Percentiles rank a stretch among this genome's conserved stretches.
Evolutionary conservation across 2,329 filamentous ascomycete genomes (phyloP).

Genomic region (Cladosporium sp.): DNA sequence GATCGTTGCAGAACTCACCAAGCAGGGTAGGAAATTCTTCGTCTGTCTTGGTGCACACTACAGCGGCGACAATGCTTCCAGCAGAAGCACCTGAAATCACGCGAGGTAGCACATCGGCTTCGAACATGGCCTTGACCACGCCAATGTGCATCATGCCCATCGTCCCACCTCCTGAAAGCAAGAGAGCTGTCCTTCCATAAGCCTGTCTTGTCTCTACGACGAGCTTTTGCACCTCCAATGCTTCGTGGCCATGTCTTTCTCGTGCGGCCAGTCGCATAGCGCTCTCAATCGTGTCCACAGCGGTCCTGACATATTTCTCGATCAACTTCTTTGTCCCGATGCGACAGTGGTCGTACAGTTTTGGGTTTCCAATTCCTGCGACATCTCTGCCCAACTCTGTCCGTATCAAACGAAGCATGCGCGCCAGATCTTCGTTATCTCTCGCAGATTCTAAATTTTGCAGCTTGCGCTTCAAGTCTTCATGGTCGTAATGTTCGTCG

Average conservation of each 20-base stretch:
- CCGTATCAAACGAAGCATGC: slow-evolving; percentile 78
- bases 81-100: slow-evolving; percentile 88
- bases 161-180: slow-evolving; percentile 82
- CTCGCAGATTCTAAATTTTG: slow-evolving; percentile 73
- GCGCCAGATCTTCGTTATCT: slow-evolving; percentile 66
- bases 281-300: slow-evolving; percentile 68
- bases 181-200: slow-evolving; percentile 79
- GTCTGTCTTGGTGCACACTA: slow-evolving; percentile 75
- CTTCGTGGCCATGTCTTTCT: neutral
- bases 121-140: slow-evolving; percentile 77
- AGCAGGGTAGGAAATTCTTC: slow-evolving; percentile 73
- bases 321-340: slow-evolving; percentile 85
- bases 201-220: slow-evolving; percentile 68
- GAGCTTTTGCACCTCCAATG: neutral
- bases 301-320: slow-evolving; percentile 81
- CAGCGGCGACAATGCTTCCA: slow-evolving; percentile 80
- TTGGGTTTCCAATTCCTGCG: slow-evolving; percentile 80
- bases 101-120: slow-evolving; percentile 72
- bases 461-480: slow-evolving; percentile 68
- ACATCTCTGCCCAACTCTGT: slow-evolving; percentile 78
- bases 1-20: slow-evolving; percentile 72
- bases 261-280: slow-evolving; percentile 13
- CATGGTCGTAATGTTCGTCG: slow-evolving; percentile 70
- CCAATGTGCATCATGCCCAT: slow-evolving; percentile 93
- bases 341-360: slow-evolving; percentile 80